Base-by-base conservation (phyloP, 768 basidiomycete species). In the Amanita thiersii region DNA sequence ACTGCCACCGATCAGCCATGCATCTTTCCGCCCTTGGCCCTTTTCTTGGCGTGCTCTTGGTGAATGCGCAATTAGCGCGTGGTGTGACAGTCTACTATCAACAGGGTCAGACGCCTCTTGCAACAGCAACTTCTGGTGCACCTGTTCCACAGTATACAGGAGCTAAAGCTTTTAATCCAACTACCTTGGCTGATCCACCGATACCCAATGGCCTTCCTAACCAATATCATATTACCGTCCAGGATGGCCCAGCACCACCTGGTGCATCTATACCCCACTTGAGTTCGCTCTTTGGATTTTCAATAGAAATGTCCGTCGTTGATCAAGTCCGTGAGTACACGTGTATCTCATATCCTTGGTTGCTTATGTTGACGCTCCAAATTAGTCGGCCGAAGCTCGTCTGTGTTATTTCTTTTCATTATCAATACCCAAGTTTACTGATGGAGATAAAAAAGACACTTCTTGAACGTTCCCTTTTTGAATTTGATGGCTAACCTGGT, bases 401-500 rank as follows among this genome's bases (percentile, higher is more conserved):
- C 24, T 38, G 62, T 50, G 32, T 10, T 29, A 10, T 20, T 8
- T 21, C 7, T 17, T 26, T 37, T 45, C 5, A 21, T 21, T 6
- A n/a, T 36, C 21, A n/a, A 15, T 17, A 66, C 44, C 55, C 71
- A 20, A 19, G 5, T 14, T 11, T n/a, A 20, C 12, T 40, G 9
- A 23, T 45, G 30, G 8, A 34, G 17, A 20, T 20, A 21, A 31
- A 33, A 15, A 40, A 75, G 72, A 23, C 63, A 69, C 2, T 57
- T 67, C 17, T 51, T 79, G 10, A 66, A 73, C 34, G 70, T 81
- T 28, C 70, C 79, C 0, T 86, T 88, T 62, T 70, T 88, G n/a
- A 89, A 90, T 54, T 65, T 88, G 21, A 75, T 91, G 68, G 68
- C 75, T 3, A 82, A 84, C 47, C 63, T 91, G n/a, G 66, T 65